Base-by-base conservation (phyloP, 768 basidiomycete species). In the Termitomyces sp. region DNA sequence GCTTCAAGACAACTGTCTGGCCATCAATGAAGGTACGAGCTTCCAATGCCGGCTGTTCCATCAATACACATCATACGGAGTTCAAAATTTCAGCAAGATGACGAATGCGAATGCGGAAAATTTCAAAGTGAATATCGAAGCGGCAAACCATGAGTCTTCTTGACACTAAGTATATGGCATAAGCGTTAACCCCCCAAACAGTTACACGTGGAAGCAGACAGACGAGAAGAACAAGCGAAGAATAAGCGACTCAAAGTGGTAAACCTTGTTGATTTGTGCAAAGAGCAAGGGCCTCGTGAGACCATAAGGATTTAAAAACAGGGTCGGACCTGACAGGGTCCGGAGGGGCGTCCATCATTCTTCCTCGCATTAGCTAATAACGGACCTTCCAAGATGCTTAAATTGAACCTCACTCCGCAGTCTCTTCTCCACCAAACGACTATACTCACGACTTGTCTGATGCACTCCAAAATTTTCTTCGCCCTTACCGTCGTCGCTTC, bases 401-500 rank as follows among this genome's bases (percentile, higher is more conserved):
- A 20, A 45, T 20, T 45, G 43, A 45, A 7, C 36, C 25, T 37
- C 8, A 37, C 36, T 12, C 38, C 14, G 14, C 12, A 5, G 37
- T 60, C 37, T 14, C 20, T 8, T 15, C 31, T 38, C 17, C 59
- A 25, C 25, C 25, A 25, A 25, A 25, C 25, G 25, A 25, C 25
- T 25, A 25, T 25, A 25, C 25, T 40, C 49, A 43, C 62, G 12
- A n/a, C 53, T 48, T 37, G 14, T 25, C 43, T 7, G 7, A 65
- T 61, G 64, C 25, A 59, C 49, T 56, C 53, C 55, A 61, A 56
- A n/a, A 40, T 60, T 25, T 43, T 66, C 54, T 53, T 66, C 51
- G 49, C 62, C 1, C 48, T 63, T 12, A 54, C 56, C 29, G 10
- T 61, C 50, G 29, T 59, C 46, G 65, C 54, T 29, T 48, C 60